Base-by-base conservation (phyloP, 345 rosid genomes). In the Pseudoturritis turrita region DNA sequence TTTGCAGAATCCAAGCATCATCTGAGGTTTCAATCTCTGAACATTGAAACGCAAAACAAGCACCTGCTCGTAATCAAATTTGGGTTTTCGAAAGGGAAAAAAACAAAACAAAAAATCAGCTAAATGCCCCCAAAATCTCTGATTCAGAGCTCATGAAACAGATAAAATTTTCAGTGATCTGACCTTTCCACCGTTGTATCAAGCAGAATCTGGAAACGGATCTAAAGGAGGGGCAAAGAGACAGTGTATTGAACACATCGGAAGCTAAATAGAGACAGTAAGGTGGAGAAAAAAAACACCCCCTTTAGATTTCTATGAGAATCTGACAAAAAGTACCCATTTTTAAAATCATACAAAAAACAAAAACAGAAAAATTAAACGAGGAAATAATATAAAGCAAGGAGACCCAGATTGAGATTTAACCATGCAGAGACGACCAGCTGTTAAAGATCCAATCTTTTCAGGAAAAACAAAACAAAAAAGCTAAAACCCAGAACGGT, bases 241-340 rank as follows among this genome's bases (percentile, higher is more conserved):
- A 68, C 71, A 47, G 79, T 76, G 79, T 83, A 86, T 81, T 84
- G 86, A 85, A 86, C 79, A 81, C 84, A 87, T 83, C 83, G 78
- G 90, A 83, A 70, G 77, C 80, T 62, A 8, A 78, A 78, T 74
- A 80, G 73, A 69, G 57, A 65, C 68, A 26, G 29, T 36, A 57
- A 74, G 72, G 19, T 8, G 37, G 0, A 3, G 17, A 15, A 18
- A 68, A 61, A 62, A 65, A 52, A 65, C 79, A 74, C 81, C 80
- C 80, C 79, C 81, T 81, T 76, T 55, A 68, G 81, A 58, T 77
- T 79, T 82, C 64, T 51, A 70, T 71, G 43, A 82, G 86, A 86
- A 87, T 88, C 92, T 80, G 96, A 86, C 84, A 75, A 61, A 77
- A 63, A 77, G 81, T 76, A 68, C 57, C 91, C 91, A 81, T 80